Base-by-base conservation (phyloP, 2,329 filamentous ascomycete species). In the Neurospora sp. region DNA sequence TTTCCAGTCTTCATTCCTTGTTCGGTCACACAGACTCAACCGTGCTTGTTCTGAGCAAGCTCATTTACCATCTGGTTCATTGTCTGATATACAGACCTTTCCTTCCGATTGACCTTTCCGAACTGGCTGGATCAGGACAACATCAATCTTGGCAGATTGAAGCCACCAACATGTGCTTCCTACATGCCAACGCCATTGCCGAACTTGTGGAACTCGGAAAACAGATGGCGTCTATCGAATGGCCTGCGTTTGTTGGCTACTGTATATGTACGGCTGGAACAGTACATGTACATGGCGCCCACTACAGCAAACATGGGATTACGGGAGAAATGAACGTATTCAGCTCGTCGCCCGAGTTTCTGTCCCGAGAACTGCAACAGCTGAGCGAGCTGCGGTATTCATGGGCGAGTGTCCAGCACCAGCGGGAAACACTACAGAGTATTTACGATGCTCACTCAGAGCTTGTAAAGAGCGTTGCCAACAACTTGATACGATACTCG, bases 91-190 rank as follows among this genome's bases (percentile, higher is more conserved):
- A 96, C 77, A 88, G 93, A 17, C 92, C 92, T 0, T 97, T 97
- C 79, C 83, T 97, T 6, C 93, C 93, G 0, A 91, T 97, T 72
- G 91, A 96, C 78, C 83, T 96, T 3, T 87, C 90, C 33, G 93
- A 96, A 78, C 86, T 97, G 6, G 88, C 91, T 12, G 91, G 91
- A 15, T 90, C 87, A 0, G 91, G 91, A 1, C 92, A 96, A 76
- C 92, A 96, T 74, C 92, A 96, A 77, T 94, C 92, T 37, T 97
- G 93, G 93, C 93, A 96, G 77, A 95, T 96, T 66, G 92, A 96
- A 77, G 92, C 93, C 0, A 96, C 92, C 0, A 95, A 96, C 75
- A 85, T 95, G 77, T 96, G 93, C 79, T 96, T 88, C 77, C 82
- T 94, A 19, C 93, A 97, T 74, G 92, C 93, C 6, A 97, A 96